phyloP scores from a whole-genome alignment of 805 yeast genomes.

The Saccharomycopsis babjevae region DNA sequence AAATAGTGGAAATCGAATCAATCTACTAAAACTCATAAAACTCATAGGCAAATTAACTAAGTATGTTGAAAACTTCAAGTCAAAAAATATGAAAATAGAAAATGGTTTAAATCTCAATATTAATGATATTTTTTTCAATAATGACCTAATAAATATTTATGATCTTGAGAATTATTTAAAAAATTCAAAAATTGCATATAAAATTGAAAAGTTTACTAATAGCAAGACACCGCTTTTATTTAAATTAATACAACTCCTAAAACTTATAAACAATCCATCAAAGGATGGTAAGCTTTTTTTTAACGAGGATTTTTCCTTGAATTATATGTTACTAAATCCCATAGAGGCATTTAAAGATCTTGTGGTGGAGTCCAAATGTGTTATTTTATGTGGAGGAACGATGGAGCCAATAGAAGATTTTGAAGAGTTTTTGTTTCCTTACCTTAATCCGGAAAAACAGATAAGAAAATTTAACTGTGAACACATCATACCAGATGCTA shows the following conservation, averaged over 20 bases:
- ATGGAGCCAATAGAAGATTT: constrained; percentile 85
- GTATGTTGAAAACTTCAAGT: constrained; percentile 31
- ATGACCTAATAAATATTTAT: constrained; percentile 62
- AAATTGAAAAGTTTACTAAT: constrained; percentile 53
- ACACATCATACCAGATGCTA: constrained; percentile 68
- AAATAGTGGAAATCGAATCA: constrained; percentile 61
- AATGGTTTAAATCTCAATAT: constrained; percentile 48
- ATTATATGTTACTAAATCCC: constrained; percentile 74
- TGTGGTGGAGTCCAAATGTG: constrained; percentile 54
- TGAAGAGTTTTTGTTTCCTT: constrained; percentile 54
- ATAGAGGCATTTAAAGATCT: constrained; percentile 57
- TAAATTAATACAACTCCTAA: constrained; percentile 54
- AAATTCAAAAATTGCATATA: constrained; percentile 70
- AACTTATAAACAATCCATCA: constrained; percentile 60
- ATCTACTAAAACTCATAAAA: constrained; percentile 52
- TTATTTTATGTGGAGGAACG: constrained; percentile 87
- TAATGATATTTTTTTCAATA: constrained; percentile 44
- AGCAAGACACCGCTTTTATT: constrained; percentile 43
- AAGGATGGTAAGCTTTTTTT: constrained; percentile 73
- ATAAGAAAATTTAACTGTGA: constrained; percentile 61
- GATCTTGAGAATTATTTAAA: constrained; percentile 54
- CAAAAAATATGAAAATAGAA: constrained; percentile 23
- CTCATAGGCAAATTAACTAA: constrained; percentile 40
- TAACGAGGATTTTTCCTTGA: constrained; percentile 36
- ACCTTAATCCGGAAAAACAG: constrained; percentile 28